phyloP scores from a whole-genome alignment of 192 early-diverging fungal species.

The Jimgerdemannia lactiflua region DNA sequence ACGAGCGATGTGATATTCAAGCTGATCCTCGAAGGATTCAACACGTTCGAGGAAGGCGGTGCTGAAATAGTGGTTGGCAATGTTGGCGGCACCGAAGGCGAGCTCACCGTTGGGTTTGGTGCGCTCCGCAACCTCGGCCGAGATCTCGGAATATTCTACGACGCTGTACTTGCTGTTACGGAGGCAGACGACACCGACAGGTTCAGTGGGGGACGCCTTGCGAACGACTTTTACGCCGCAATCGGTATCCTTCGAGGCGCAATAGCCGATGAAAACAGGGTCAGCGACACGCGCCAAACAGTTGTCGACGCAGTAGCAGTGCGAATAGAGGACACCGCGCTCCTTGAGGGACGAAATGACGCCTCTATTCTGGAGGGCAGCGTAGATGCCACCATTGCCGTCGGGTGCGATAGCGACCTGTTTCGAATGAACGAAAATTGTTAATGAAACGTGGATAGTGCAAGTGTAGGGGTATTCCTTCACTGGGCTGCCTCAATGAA shows the following conservation, averaged over 20 bases:
- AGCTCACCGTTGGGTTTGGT: constrained; percentile 70
- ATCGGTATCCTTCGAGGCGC: constrained; percentile 81
- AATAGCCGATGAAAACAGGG: constrained; percentile 95
- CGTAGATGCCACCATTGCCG: constrained; percentile 96
- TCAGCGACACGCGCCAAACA: constrained; percentile 96
- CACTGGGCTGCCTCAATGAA: no score
- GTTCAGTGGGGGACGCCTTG: constrained; percentile 82
- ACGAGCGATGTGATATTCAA: constrained; percentile 96
- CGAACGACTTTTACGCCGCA: constrained; percentile 96
- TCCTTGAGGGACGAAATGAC: constrained; percentile 75
- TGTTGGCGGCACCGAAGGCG: constrained; percentile 90
- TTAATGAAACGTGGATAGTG: neutral
- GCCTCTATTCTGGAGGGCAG: constrained; percentile 81
- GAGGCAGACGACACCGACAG: constrained; percentile 94
- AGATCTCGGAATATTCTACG: constrained; percentile 98
- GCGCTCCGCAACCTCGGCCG: constrained; percentile 62
- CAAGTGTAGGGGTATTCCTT: no score
- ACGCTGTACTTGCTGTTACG: constrained; percentile 81
- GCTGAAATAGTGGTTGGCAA: constrained; percentile 99
- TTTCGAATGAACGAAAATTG: neutral
- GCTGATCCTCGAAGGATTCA: constrained; percentile 74
- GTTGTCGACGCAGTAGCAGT: constrained; percentile 98
- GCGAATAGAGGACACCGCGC: constrained; percentile 85
- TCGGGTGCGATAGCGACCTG: constrained; percentile 81
- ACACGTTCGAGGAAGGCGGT: constrained; percentile 85